phyloP scores from a whole-genome alignment of 1,139 yeast genomes.

The Yamadazyma jaroonii region DNA sequence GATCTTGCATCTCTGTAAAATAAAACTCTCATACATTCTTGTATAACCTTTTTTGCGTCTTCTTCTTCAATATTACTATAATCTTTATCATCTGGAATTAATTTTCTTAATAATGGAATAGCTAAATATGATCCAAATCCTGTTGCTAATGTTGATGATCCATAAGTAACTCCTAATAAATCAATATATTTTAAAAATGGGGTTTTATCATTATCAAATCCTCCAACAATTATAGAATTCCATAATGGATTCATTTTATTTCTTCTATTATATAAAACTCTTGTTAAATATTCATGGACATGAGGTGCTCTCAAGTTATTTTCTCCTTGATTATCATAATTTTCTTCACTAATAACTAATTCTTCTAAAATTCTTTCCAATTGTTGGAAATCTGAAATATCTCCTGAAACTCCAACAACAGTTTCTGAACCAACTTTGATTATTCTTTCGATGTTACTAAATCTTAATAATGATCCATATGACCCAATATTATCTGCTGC shows the following conservation, averaged over 20 bases:
- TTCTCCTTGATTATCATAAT: slow-evolving; percentile 76
- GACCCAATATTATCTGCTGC: slow-evolving; percentile 96
- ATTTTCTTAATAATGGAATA: slow-evolving; percentile 81
- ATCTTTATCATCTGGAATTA: slow-evolving; percentile 78
- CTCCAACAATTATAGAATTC: slow-evolving; percentile 93
- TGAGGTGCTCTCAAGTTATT: slow-evolving; percentile 79
- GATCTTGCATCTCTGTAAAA: slow-evolving; percentile 97
- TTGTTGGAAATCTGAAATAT: slow-evolving; percentile 89
- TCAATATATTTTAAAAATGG: slow-evolving; percentile 85
- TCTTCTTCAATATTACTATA: slow-evolving; percentile 64
- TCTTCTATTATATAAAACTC: slow-evolving; percentile 83
- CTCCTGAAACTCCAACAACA: slow-evolving; percentile 93
- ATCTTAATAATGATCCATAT: slow-evolving; percentile 89
- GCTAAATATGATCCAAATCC: slow-evolving; percentile 98
- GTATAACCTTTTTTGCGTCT: slow-evolving; percentile 71
- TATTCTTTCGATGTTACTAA: slow-evolving; percentile 81
- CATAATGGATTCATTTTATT: slow-evolving; percentile 93
- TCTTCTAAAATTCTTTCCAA: slow-evolving; percentile 73
- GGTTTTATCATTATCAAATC: slow-evolving; percentile 64
- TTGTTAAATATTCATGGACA: slow-evolving; percentile 82
- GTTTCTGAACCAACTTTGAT: slow-evolving; percentile 80
- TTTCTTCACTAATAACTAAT: slow-evolving; percentile 67
- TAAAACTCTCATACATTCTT: slow-evolving; percentile 89
- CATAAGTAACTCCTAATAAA: slow-evolving; percentile 85
- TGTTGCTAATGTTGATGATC: slow-evolving; percentile 87